Evolutionary conservation across 768 basidiomycete genomes (phyloP).

Genomic region (Agaricus sinodeliciosus): DNA sequence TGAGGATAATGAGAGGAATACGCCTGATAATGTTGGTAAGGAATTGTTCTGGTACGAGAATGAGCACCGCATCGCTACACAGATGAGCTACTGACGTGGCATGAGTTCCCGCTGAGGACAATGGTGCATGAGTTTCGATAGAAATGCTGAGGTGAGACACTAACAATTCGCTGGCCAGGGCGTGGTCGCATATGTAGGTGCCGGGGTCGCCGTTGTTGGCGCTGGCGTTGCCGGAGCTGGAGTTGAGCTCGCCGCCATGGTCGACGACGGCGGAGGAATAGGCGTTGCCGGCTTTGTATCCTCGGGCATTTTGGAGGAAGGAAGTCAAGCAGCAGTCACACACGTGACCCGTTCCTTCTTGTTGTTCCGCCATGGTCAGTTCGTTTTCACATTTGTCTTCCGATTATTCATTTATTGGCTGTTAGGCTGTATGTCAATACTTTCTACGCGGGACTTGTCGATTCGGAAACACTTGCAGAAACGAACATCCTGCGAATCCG

Average conservation of each 20-base stretch:
- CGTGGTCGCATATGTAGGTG: constrained; percentile 8
- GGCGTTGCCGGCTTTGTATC: constrained; percentile 11
- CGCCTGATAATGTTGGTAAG: constrained; percentile 44
- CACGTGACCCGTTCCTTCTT: constrained; percentile 6
- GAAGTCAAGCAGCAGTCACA: background rate
- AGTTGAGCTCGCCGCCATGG: background rate
- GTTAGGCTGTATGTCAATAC: constrained; percentile 53
- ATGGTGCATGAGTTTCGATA: background rate
- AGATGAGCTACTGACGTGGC: constrained; percentile 8
- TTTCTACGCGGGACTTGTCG: constrained; percentile 59
- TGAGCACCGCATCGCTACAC: constrained; percentile 10
- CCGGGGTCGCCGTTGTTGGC: background rate
- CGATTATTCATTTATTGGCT: background rate
- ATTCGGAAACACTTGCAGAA: constrained; percentile 59
- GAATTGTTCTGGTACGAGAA: constrained; percentile 29
- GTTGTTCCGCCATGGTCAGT: constrained; percentile 1
- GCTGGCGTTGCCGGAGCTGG: constrained; percentile 8
- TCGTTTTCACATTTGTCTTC: background rate
- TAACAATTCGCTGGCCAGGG: constrained; percentile 4
- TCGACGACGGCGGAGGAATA: constrained; percentile 5
- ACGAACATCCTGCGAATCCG: constrained; percentile 49
- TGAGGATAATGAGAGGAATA: constrained; percentile 39
- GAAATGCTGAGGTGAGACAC: background rate
- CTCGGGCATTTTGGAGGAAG: constrained; percentile 1
- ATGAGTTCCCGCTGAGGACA: background rate